Percentiles rank a stretch among this genome's conserved stretches.
phyloP scores from a whole-genome alignment of 345 rosid species.

The Dipteronia dyeriana region DNA sequence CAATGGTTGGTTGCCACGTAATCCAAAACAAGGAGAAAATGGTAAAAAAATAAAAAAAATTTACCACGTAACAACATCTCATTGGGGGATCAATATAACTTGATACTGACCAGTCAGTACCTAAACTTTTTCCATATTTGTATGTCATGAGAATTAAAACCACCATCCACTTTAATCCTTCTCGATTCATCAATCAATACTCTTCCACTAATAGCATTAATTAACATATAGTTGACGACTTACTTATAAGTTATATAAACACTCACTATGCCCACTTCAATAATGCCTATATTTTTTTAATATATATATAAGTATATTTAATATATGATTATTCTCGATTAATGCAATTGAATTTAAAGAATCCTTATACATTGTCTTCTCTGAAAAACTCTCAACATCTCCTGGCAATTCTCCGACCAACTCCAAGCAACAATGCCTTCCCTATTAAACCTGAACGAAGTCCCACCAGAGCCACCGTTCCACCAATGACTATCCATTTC shows the following conservation, averaged over 20 bases:
- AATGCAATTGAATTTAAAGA: not conserved
- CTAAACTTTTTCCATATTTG: no score
- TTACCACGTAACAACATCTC: no score
- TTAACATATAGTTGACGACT: not conserved
- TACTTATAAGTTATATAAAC: no score
- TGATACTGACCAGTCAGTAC: no score
- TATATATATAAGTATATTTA: no score
- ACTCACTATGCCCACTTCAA: no score
- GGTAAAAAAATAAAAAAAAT: no score
- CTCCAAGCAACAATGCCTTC: constrained; percentile 75
- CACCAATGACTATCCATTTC: constrained; percentile 89
- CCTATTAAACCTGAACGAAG: constrained; percentile 72
- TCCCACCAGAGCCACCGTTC: constrained; percentile 77
- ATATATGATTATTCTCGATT: not conserved
- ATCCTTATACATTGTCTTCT: not conserved
- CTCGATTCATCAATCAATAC: not conserved
- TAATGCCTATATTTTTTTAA: no score
- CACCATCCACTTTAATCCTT: not conserved
- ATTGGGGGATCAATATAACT: no score
- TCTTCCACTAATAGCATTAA: no score
- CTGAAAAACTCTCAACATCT: constrained; percentile 49
- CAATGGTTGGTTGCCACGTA: no score
- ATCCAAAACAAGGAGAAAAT: no score
- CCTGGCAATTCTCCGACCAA: constrained; percentile 76
- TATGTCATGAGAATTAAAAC: not conserved